phyloP scores from a whole-genome alignment of 495 filamentous ascomycete genomes.

The Apiosordaria backusii region DNA sequence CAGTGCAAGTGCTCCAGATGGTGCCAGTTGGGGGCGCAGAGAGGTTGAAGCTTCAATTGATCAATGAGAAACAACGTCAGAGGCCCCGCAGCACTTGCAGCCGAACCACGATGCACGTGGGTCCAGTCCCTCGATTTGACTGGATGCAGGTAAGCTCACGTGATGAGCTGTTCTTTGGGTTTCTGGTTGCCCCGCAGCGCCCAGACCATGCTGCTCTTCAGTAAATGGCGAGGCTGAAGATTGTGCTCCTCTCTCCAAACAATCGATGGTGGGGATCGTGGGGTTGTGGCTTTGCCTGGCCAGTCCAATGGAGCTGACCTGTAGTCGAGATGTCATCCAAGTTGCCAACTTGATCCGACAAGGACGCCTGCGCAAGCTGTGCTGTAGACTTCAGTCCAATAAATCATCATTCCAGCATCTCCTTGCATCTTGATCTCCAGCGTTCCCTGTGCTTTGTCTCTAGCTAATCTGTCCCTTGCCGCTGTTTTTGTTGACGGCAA shows the following conservation, averaged over 20 bases:
- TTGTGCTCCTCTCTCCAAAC: not conserved
- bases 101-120: constrained; percentile 23
- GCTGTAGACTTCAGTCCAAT: not conserved
- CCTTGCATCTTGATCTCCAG: not conserved
- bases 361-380: not conserved
- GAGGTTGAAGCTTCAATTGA: constrained; percentile 28
- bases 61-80: constrained; percentile 27
- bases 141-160: constrained; percentile 9
- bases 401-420: not conserved
- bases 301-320: not conserved
- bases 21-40: constrained; percentile 15
- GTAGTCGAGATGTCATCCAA: not conserved
- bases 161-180: not conserved
- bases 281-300: not conserved
- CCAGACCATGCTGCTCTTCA: not conserved
- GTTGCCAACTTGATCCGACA: no score
- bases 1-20: constrained; percentile 16
- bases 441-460: not conserved
- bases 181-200: not conserved
- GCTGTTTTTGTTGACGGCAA: not conserved
- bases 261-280: not conserved
- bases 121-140: constrained; percentile 11
- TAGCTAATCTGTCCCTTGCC: no score
- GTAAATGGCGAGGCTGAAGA: not conserved
- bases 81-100: not conserved